phyloP scores from a whole-genome alignment of 805 yeast species.

The Candida dendrica region DNA sequence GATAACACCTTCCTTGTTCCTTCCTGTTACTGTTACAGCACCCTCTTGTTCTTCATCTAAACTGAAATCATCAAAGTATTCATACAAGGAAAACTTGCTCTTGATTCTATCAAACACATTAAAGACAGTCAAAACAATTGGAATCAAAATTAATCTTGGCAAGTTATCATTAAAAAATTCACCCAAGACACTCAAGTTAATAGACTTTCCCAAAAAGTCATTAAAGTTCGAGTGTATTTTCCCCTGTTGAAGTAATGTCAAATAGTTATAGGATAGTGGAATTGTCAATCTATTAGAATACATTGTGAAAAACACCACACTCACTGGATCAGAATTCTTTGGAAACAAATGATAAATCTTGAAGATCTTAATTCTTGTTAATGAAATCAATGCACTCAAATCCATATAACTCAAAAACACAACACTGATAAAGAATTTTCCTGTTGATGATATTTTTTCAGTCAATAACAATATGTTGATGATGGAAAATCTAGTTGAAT shows the following conservation, averaged over 20 bases:
- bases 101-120: constrained; percentile 61
- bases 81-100: constrained; percentile 13
- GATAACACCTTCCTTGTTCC: constrained; percentile 10
- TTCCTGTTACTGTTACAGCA: background rate
- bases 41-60: constrained; percentile 30
- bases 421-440: constrained; percentile 30
- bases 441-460: constrained; percentile 20
- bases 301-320: constrained; percentile 70
- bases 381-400: constrained; percentile 54
- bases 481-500: constrained; percentile 58
- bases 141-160: constrained; percentile 72
- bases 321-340: constrained; percentile 64
- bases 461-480: constrained; percentile 41
- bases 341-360: constrained; percentile 72
- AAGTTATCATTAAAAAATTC: constrained; percentile 62
- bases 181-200: constrained; percentile 70
- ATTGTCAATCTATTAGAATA: constrained; percentile 77
- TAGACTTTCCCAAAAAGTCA: constrained; percentile 66
- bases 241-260: constrained; percentile 47
- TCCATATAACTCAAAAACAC: constrained; percentile 59
- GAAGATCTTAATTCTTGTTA: constrained; percentile 63
- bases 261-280: constrained; percentile 73
- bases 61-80: constrained; percentile 30
- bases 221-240: constrained; percentile 52
- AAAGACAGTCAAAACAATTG: constrained; percentile 56